Percentiles rank a stretch among this genome's conserved stretches.
phyloP scores from a whole-genome alignment of 2,329 filamentous ascomycete species.

The Malbranchea zuffiana region DNA sequence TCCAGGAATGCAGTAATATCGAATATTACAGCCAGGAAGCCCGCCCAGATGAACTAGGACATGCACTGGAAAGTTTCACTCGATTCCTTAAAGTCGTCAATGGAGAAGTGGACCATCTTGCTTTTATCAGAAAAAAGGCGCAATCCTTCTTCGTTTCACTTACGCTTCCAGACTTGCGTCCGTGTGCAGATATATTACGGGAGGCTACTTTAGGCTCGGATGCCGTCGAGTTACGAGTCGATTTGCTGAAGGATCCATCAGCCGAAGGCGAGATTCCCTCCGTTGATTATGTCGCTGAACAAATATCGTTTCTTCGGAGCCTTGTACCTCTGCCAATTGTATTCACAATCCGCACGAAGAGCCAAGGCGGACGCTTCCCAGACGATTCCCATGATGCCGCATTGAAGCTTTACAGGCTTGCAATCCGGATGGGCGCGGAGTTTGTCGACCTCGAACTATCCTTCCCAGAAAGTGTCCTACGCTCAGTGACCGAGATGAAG shows the following conservation, averaged over 20 bases:
- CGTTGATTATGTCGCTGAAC: slow-evolving; percentile 66
- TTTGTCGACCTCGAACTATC: slow-evolving; percentile 91
- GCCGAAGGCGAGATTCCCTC: slow-evolving; percentile 47
- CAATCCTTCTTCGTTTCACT: slow-evolving; percentile 89
- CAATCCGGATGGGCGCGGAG: slow-evolving; percentile 73
- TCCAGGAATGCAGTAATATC: slow-evolving; percentile 84
- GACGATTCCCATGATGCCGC: slow-evolving; percentile 63
- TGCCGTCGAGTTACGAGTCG: slow-evolving; percentile 87
- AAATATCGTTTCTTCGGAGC: slow-evolving; percentile 68
- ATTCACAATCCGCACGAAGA: slow-evolving; percentile 77
- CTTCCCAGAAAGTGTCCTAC: slow-evolving; percentile 64
- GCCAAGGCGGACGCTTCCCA: slow-evolving; percentile 80
- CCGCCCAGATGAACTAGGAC: slow-evolving; percentile 39
- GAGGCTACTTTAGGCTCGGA: slow-evolving; percentile 73
- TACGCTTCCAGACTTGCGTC: slow-evolving; percentile 63
- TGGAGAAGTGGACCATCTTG: slow-evolving; percentile 46
- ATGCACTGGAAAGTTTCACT: slow-evolving; percentile 56
- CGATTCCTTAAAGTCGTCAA: slow-evolving; percentile 62
- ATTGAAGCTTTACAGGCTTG: slow-evolving; percentile 63
- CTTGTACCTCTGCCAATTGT: slow-evolving; percentile 68
- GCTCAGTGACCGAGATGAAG: slow-evolving; percentile 56
- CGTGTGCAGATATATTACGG: slow-evolving; percentile 54
- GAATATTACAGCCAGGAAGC: slow-evolving; percentile 75
- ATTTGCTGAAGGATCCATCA: slow-evolving; percentile 67
- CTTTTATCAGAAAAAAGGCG: slow-evolving; percentile 50